Base-by-base conservation (phyloP, 2,329 filamentous ascomycete genomes). In the Xylariaceae sp. region DNA sequence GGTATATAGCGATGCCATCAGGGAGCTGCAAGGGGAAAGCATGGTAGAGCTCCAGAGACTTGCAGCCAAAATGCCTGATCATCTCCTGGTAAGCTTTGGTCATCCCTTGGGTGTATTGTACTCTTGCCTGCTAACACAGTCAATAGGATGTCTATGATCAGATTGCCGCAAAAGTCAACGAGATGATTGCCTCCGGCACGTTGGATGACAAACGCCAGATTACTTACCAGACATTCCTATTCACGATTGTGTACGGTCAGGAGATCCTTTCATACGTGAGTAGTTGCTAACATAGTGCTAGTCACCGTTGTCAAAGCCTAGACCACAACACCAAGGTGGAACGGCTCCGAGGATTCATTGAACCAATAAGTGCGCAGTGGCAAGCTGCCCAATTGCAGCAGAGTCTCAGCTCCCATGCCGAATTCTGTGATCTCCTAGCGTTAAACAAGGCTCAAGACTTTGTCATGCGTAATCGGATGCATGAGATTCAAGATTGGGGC, bases 51-150 rank as follows among this genome's bases (percentile, higher is more conserved):
- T 97, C 60, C 92, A 96, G 68, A 85, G 92, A 58, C 80, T 99
- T 47, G 93, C 93, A 5, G 86, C 90, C 62, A 90, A 92, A 68
- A 96, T 97, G 81, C 88, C 94, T 0, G 90, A 97, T 72, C 88
- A 96, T 70, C 86, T 99, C 62, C 81, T 94, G 67, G 83, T 88
- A 76, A 75, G 80, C 61, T 11, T 51, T 15, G 9, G 23, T 51
- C 49, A 53, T 13, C 45, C n/a, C 41, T 23, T 2, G 10, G 8
- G 8, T 41, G 9, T 9, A 13, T 39, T 10, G 37, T 60, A 48
- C 17, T 18, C 18, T 10, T 8, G 51, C 13, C 3, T 47, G 34
- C 66, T 73, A 59, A 76, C 39, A 51, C 3, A 41, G 47, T 45
- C 45, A 4, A 52, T 41, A 87, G 85, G 85, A 86, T 44, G 92